Conservation (phyloP, 768 basidiomycete species). For the Mycena kentingensis region DNA sequence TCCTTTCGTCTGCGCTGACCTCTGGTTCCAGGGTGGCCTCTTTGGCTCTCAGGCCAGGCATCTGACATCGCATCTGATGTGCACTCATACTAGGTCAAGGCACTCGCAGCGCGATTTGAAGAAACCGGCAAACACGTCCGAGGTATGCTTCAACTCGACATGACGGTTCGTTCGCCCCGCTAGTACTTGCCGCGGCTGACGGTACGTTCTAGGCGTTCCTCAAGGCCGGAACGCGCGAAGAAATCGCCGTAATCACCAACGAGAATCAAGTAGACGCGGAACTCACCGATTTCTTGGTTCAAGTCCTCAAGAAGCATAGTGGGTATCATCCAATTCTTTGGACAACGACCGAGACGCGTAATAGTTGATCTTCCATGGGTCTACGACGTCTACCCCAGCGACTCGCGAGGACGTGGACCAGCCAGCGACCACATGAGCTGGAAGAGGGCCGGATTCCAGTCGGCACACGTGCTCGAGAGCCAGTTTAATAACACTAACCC, state of each 20-base stretch:
- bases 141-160: constrained; percentile 42
- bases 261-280: constrained; percentile 6
- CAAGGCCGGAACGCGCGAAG: constrained; percentile 14
- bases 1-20: background rate
- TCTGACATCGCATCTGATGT: background rate
- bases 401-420: too few relatives aligned
- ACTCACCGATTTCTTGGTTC: constrained; percentile 13
- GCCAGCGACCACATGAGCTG: constrained; percentile 44
- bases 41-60: constrained; percentile 34
- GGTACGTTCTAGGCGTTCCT: constrained; percentile 7
- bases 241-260: constrained; percentile 15
- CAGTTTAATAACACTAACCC: constrained; percentile 50
- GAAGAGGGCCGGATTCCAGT: constrained; percentile 64
- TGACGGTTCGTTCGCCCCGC: constrained; percentile 10
- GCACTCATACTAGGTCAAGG: too few relatives aligned
- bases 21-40: constrained; percentile 24
- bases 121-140: constrained; percentile 35
- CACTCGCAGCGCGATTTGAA: constrained; percentile 42
- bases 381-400: background rate
- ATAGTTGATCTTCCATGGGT: constrained; percentile 23
- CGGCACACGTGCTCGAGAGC: constrained; percentile 58
- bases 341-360: background rate
- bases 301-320: constrained; percentile 17
- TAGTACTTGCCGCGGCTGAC: background rate
- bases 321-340: background rate